These are phyloP conservation scores for Cadophora luteo-olivacea DNA, from an alignment of 2,329 filamentous ascomycete species.

Conservation along the genomic window DNA sequence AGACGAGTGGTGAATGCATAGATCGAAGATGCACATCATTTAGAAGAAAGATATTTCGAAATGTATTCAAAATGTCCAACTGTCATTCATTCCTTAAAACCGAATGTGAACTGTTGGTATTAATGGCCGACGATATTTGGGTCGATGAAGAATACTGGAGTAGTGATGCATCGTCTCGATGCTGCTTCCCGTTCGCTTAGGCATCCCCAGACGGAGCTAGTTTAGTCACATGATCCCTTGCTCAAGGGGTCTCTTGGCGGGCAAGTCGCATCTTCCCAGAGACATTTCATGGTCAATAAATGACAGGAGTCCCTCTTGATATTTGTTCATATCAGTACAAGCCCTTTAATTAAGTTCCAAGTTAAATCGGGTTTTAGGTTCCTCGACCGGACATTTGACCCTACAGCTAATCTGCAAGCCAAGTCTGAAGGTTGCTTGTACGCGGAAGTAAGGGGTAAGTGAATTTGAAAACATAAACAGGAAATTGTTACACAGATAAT, in stretches of 20 bases:
- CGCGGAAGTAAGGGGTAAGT: not conserved
- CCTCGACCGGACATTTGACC: too few relatives aligned
- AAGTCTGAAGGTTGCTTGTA: not conserved
- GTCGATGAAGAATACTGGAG: not conserved
- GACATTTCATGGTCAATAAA: not conserved
- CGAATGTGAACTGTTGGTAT: not conserved
- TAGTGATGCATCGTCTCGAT: not conserved
- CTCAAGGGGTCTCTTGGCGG: not conserved
- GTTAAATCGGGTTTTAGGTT: too few relatives aligned
- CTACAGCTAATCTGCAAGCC: not conserved
- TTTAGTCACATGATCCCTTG: not conserved
- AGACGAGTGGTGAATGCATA: not conserved
- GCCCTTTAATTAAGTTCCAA: not conserved
- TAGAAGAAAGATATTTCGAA: too few relatives aligned
- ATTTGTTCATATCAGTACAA: not conserved
- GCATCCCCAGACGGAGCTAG: not conserved
- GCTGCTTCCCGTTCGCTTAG: slow-evolving; percentile 5
- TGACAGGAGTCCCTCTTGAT: not conserved
- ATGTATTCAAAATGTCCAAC: not conserved
- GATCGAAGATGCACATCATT: not conserved
- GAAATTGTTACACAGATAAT: too few relatives aligned
- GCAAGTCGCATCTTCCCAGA: not conserved
- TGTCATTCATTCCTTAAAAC: not conserved
- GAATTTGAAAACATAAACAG: too few relatives aligned
- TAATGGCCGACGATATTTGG: not conserved